phyloP scores from a whole-genome alignment of 805 yeast genomes.

The Candida saitoana region DNA sequence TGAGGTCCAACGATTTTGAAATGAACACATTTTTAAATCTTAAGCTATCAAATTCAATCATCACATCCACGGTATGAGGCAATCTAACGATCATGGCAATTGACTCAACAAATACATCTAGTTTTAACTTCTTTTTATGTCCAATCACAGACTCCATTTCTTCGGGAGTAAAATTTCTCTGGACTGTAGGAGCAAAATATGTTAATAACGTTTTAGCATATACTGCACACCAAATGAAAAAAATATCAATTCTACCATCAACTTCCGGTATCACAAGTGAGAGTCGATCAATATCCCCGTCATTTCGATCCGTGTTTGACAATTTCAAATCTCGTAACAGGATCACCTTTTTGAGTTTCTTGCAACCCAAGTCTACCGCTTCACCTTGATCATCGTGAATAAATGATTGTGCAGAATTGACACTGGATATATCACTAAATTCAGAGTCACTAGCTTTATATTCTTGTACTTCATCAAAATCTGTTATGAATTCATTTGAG shows the following conservation, averaged over 20 bases:
- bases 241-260: conserved; percentile 36
- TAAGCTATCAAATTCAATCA: conserved; percentile 42
- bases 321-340: conserved; percentile 22
- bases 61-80: conserved; percentile 44
- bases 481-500: conserved; percentile 30
- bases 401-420: conserved; percentile 20
- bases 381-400: conserved; percentile 14
- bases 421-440: conserved; percentile 31
- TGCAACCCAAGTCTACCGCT: conserved; percentile 11
- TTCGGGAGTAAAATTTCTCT: conserved; percentile 22
- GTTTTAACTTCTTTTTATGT: conserved; percentile 18
- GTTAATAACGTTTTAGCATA: conserved; percentile 34
- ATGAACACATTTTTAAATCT: conserved; percentile 20
- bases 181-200: conserved; percentile 30
- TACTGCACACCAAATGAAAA: conserved; percentile 38
- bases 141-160: conserved; percentile 20
- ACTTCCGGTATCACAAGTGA: conserved; percentile 29
- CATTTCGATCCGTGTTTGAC: conserved; percentile 17
- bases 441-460: conserved; percentile 15
- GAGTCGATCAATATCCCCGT: conserved; percentile 24
- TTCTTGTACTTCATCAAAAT: conserved; percentile 26
- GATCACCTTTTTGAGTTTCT: conserved; percentile 32
- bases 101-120: conserved; percentile 30
- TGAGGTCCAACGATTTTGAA: conserved; percentile 27
- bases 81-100: conserved; percentile 38